phyloP scores from a whole-genome alignment of 1,284 basidiomycete genomes.

The Thecaphora frezii region DNA sequence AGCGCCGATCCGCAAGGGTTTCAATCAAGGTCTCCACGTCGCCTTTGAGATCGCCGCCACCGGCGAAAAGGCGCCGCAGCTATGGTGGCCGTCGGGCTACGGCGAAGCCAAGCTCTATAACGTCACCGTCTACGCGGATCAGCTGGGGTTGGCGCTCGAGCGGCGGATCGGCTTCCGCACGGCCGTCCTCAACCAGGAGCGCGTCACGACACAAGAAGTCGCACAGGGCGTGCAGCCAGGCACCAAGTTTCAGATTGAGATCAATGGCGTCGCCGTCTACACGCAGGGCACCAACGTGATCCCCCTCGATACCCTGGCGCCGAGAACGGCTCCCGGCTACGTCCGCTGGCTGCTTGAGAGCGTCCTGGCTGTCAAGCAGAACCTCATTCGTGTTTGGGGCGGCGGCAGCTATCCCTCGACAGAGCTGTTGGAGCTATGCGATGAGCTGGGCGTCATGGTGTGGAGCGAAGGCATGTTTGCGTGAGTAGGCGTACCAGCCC shows the following conservation, averaged over 20 bases:
- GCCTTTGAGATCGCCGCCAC: constrained; percentile 20
- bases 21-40: constrained; percentile 15
- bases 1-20: constrained; percentile 5
- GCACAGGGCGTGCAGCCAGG: constrained; percentile 23
- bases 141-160: constrained; percentile 1
- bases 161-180: constrained; percentile 44
- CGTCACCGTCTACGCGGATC: constrained; percentile 13
- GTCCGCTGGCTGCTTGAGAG: constrained; percentile 35
- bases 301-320: constrained; percentile 28
- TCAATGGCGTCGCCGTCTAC: constrained; percentile 37
- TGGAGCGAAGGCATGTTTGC: constrained; percentile 72
- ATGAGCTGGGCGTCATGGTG: constrained; percentile 68
- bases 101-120: constrained; percentile 37
- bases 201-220: constrained; percentile 17
- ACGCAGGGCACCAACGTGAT: constrained; percentile 40
- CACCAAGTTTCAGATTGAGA: constrained; percentile 29
- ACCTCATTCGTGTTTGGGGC: constrained; percentile 48
- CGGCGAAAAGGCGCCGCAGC: constrained; percentile 20
- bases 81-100: constrained; percentile 44
- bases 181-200: constrained; percentile 35
- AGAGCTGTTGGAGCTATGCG: constrained; percentile 67
- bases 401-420: constrained; percentile 41
- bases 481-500: too few species aligned
- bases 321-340: constrained; percentile 16
- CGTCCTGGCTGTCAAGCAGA: constrained; percentile 22